A percentile compares a stretch with the other conserved stretches of the same genome.
phyloP scores from a whole-genome alignment of 1,284 basidiomycete species.

The Gastroboletus turbinatus region DNA sequence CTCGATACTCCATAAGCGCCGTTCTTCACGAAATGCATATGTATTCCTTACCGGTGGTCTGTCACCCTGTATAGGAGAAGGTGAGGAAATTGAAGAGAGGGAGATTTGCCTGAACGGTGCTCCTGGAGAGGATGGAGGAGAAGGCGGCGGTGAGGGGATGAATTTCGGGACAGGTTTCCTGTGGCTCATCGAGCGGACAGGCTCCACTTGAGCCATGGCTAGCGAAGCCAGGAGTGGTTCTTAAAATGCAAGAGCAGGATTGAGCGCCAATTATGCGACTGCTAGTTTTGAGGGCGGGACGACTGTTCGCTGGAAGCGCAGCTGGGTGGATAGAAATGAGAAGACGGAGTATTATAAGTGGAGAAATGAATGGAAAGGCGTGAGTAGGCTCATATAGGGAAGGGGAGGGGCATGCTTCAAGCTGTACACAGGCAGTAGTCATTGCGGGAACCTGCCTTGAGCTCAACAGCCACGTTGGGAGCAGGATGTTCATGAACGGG shows the following conservation, averaged over 20 bases:
- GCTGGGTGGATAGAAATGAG: constrained; percentile 32
- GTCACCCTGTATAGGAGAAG: constrained; percentile 32
- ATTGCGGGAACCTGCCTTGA: constrained; percentile 36
- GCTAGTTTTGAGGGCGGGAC: constrained; percentile 13
- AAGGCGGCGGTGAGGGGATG: constrained; percentile 57
- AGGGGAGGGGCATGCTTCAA: constrained; percentile 29
- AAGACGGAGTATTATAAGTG: constrained; percentile 32
- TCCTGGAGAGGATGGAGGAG: constrained; percentile 37
- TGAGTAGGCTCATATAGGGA: constrained; percentile 35
- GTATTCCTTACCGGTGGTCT: constrained; percentile 45
- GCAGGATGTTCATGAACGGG: constrained; percentile 36
- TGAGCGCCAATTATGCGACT: constrained; percentile 8
- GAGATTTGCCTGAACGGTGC: constrained; percentile 34
- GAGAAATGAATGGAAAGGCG: constrained; percentile 29
- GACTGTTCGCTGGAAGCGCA: constrained; percentile 23
- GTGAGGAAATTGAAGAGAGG: constrained; percentile 27
- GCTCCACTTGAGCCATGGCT: constrained; percentile 30
- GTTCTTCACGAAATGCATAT: neutral
- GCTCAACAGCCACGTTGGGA: constrained; percentile 37
- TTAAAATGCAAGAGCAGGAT: constrained; percentile 8
- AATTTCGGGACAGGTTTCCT: constrained; percentile 66
- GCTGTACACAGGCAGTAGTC: constrained; percentile 36
- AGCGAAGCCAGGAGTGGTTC: constrained; percentile 2
- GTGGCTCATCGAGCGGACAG: constrained; percentile 51
- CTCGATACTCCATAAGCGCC: constrained; percentile 13